Conservation (phyloP, 345 rosid genomes). For the Camelina hispida region DNA sequence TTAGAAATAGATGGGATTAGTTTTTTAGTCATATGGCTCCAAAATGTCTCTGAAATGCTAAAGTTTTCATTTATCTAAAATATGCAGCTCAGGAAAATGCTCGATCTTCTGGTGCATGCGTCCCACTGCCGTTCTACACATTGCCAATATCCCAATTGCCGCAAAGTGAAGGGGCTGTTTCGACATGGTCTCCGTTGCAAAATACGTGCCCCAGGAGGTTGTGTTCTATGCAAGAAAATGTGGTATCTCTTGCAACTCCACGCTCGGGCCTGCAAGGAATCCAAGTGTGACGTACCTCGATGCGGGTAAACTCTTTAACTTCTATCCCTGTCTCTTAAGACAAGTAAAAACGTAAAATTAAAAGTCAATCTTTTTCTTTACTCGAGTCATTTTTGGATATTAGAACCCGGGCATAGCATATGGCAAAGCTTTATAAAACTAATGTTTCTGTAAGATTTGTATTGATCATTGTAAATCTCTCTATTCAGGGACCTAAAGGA, state of each 20-base stretch:
- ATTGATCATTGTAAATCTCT: slow-evolving; percentile 33
- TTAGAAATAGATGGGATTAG: slow-evolving; percentile 1
- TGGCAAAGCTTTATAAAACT: slow-evolving; percentile 5
- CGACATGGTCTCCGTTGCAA: slow-evolving; percentile 93
- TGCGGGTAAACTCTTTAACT: slow-evolving; percentile 67
- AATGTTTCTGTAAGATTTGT: slow-evolving; percentile 6
- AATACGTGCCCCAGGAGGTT: slow-evolving; percentile 91
- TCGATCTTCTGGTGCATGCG: slow-evolving; percentile 98
- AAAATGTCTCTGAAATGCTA: slow-evolving; percentile 10
- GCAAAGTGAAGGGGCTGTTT: slow-evolving; percentile 96
- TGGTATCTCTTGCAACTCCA: slow-evolving; percentile 99
- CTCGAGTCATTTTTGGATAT: slow-evolving; percentile 12
- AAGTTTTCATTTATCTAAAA: slow-evolving; percentile 29
- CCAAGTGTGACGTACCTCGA: slow-evolving; percentile 92
- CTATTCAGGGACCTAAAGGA: slow-evolving; percentile 87
- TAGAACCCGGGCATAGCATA: slow-evolving; percentile 1
- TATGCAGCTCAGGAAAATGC: slow-evolving; percentile 97
- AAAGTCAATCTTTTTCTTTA: background rate
- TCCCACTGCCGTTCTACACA: slow-evolving; percentile 80
- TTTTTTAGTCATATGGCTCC: slow-evolving; percentile 21
- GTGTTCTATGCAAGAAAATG: slow-evolving; percentile 94
- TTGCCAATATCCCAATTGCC: slow-evolving; percentile 96
- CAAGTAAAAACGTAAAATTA: background rate
- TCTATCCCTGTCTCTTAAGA: background rate
- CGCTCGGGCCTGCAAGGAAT: slow-evolving; percentile 98